These are phyloP conservation scores for Cubamyces lactineus DNA, from an alignment of 768 basidiomycete genomes.

Conservation along the genomic window DNA sequence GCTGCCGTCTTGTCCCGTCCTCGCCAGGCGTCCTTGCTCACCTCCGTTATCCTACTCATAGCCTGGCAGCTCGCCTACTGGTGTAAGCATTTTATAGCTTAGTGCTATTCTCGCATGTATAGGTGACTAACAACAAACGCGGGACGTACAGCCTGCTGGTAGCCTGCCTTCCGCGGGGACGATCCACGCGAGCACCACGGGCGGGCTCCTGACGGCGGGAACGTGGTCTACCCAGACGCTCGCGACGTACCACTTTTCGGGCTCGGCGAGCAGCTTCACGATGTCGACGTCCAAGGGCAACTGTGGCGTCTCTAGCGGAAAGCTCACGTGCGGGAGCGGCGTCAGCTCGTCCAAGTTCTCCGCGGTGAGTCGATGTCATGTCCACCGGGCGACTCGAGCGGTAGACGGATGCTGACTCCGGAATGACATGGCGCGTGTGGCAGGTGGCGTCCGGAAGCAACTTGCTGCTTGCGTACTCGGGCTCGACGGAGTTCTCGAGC, in stretches of 20 bases:
- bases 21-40: not conserved
- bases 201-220: slow-evolving; percentile 57
- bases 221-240: slow-evolving; percentile 66
- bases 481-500: slow-evolving; percentile 54
- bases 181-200: slow-evolving; percentile 46
- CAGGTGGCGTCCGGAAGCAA: slow-evolving; percentile 52
- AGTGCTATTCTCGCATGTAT: too few species aligned
- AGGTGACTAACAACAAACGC: too few species aligned
- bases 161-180: slow-evolving; percentile 50
- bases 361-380: slow-evolving; percentile 44
- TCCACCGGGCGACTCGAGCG: too few species aligned
- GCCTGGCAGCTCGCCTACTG: slow-evolving; percentile 24
- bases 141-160: slow-evolving; percentile 11
- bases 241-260: slow-evolving; percentile 56
- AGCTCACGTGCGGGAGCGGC: slow-evolving; percentile 55
- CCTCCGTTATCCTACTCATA: not conserved
- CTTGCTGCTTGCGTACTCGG: slow-evolving; percentile 52
- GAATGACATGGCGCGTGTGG: not conserved
- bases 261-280: slow-evolving; percentile 54
- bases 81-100: slow-evolving; percentile 7
- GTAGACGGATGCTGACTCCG: not conserved
- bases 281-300: slow-evolving; percentile 61
- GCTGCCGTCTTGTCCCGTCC: not conserved
- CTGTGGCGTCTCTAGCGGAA: slow-evolving; percentile 52
- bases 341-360: slow-evolving; percentile 51